These are phyloP conservation scores for Pseudopithomyces maydicus DNA, from an alignment of 2,329 filamentous ascomycete species.

Conservation along the genomic window DNA sequence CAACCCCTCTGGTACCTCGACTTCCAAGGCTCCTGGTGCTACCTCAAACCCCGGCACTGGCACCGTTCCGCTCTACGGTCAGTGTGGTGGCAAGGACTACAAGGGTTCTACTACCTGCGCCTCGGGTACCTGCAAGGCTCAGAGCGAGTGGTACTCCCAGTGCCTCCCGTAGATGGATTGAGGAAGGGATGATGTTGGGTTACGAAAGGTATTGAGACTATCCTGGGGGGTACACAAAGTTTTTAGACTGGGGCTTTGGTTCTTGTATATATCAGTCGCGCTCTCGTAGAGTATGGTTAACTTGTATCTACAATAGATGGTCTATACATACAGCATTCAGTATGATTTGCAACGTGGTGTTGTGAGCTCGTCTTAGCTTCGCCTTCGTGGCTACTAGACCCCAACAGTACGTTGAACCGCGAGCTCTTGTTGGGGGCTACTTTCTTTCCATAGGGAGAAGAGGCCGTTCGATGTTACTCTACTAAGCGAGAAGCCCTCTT, in stretches of 20 bases:
- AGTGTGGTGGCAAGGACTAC: conserved; percentile 14
- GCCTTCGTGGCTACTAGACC: not conserved
- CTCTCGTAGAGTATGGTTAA: not conserved
- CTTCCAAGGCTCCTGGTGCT: not conserved
- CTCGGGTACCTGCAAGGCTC: conserved; percentile 11
- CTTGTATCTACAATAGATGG: not conserved
- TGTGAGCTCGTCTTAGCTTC: conserved; percentile 2
- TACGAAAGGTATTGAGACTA: not conserved
- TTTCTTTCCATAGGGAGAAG: conserved; percentile 2
- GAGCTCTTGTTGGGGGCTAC: not conserved
- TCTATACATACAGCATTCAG: not conserved
- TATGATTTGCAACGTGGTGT: not conserved
- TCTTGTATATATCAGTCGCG: conserved; percentile 1
- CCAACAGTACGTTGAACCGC: conserved; percentile 4
- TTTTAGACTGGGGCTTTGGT: not conserved
- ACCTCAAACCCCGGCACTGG: not conserved
- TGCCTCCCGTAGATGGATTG: conserved; percentile 6
- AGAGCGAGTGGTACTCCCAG: conserved; percentile 13
- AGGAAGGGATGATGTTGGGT: not conserved
- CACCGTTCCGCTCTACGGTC: conserved; percentile 1
- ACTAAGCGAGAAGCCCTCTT: conserved; percentile 3
- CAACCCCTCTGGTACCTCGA: not conserved
- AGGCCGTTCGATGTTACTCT: not conserved
- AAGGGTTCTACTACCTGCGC: conserved; percentile 10
- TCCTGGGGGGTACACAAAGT: not conserved